These are phyloP conservation scores for Fusarium incarnatum DNA, from an alignment of 2,329 filamentous ascomycete genomes.

Conservation along the genomic window DNA sequence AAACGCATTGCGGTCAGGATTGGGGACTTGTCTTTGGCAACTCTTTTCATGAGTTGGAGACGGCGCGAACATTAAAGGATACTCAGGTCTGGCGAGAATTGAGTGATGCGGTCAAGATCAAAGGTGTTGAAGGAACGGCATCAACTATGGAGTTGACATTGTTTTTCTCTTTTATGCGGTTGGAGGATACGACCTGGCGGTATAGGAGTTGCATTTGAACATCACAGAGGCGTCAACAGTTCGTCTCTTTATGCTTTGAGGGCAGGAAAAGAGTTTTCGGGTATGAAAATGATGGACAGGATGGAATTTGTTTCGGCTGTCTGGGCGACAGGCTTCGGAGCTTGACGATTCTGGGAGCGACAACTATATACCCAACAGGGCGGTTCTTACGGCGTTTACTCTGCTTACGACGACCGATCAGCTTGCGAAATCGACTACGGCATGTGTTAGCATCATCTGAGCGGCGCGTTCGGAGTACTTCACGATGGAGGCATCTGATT, in stretches of 20 bases:
- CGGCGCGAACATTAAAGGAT: constrained; percentile 24
- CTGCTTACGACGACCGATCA: constrained; percentile 33
- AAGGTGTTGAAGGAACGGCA: constrained; percentile 42
- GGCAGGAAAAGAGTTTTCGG: constrained; percentile 28
- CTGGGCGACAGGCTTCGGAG: constrained; percentile 28
- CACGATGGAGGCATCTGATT: constrained; percentile 40
- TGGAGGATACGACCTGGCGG: constrained; percentile 40
- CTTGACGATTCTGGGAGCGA: constrained; percentile 28
- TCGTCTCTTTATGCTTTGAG: constrained; percentile 42
- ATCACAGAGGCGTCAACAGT: constrained; percentile 43
- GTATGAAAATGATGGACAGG: constrained; percentile 31
- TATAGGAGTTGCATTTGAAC: constrained; percentile 46
- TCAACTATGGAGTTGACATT: constrained; percentile 46
- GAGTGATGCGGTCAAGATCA: constrained; percentile 36
- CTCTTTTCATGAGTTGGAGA: constrained; percentile 20
- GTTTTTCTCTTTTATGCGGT: constrained; percentile 38
- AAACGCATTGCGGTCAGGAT: constrained; percentile 40
- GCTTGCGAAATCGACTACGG: constrained; percentile 38
- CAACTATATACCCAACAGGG: constrained; percentile 45
- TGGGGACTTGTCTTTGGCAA: constrained; percentile 16
- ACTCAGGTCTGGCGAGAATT: constrained; percentile 38
- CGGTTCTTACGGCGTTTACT: constrained; percentile 42
- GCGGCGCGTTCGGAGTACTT: constrained; percentile 38
- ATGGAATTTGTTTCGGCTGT: constrained; percentile 26
- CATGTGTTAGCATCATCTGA: constrained; percentile 40